These are phyloP conservation scores for Coemansia sp. DNA, from an alignment of 192 early-diverging fungal genomes.

Conservation along the genomic window DNA sequence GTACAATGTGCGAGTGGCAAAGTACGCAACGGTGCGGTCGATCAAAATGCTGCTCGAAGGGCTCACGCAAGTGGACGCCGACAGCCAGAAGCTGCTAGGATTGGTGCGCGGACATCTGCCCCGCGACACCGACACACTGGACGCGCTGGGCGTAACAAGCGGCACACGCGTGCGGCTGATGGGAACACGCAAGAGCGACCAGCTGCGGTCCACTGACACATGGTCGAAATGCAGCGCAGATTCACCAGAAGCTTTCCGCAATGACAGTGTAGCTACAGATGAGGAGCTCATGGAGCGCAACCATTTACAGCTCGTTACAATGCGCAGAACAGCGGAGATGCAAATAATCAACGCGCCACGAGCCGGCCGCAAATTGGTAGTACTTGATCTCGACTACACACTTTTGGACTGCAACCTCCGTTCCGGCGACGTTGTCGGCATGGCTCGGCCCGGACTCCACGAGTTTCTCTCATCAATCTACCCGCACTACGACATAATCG, in stretches of 20 bases:
- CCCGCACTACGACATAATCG: slow-evolving; percentile 70
- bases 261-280: too few relatives aligned
- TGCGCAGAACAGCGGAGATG: slow-evolving; percentile 11
- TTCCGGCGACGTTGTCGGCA: slow-evolving; percentile 59
- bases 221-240: not conserved
- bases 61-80: slow-evolving; percentile 63
- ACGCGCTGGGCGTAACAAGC: slow-evolving; percentile 16
- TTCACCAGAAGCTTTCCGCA: too few relatives aligned
- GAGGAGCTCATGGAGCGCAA: slow-evolving; percentile 6
- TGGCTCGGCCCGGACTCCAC: slow-evolving; percentile 66
- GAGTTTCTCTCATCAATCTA: slow-evolving; percentile 64
- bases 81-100: slow-evolving; percentile 71
- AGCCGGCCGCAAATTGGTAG: slow-evolving; percentile 61
- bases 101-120: slow-evolving; percentile 68
- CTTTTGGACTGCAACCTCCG: slow-evolving; percentile 70
- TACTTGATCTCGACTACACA: slow-evolving; percentile 80
- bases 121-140: slow-evolving; percentile 33
- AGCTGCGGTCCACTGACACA: slow-evolving; percentile 8
- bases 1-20: slow-evolving; percentile 32
- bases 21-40: slow-evolving; percentile 44
- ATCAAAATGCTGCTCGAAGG: slow-evolving; percentile 55
- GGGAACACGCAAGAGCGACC: slow-evolving; percentile 33
- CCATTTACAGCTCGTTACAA: slow-evolving; percentile 6
- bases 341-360: slow-evolving; percentile 39
- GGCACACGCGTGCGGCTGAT: slow-evolving; percentile 38